These are phyloP conservation scores for Colletotrichum chrysophilum DNA, from an alignment of 2,329 filamentous ascomycete species.

Conservation along the genomic window DNA sequence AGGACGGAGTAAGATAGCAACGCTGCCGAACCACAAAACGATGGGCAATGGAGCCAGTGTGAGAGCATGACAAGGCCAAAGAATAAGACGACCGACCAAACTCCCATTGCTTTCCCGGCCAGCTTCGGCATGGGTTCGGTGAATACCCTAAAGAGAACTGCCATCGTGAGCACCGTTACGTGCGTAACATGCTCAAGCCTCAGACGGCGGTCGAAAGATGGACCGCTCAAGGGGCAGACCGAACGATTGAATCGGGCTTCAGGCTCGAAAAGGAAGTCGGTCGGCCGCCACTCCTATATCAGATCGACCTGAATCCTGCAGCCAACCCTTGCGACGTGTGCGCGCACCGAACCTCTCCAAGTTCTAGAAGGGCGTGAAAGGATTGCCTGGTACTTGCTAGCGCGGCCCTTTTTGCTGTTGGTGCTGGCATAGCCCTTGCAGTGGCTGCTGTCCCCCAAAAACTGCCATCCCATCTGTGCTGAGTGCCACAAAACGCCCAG, in stretches of 20 bases:
- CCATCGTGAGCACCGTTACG: neutral
- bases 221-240: neutral
- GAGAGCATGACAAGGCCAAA: neutral
- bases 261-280: slow-evolving; percentile 21
- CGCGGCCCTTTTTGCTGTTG: neutral
- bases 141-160: neutral
- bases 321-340: slow-evolving; percentile 5
- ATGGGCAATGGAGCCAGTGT: neutral
- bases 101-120: neutral
- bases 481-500: neutral
- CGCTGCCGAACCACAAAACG: neutral
- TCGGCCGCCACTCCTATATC: slow-evolving; percentile 10
- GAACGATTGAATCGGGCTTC: slow-evolving; percentile 13
- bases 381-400: neutral
- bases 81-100: neutral
- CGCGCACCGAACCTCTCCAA: neutral
- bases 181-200: neutral
- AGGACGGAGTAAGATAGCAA: neutral
- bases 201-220: slow-evolving; percentile 2
- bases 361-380: slow-evolving; percentile 11
- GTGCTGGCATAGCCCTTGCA: neutral
- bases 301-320: slow-evolving; percentile 19
- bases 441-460: neutral
- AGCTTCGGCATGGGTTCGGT: slow-evolving; percentile 2
- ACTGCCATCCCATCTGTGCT: neutral